Base-by-base conservation (phyloP, 2,329 filamentous ascomycete species). In the Aureobasidium subglaciale region DNA sequence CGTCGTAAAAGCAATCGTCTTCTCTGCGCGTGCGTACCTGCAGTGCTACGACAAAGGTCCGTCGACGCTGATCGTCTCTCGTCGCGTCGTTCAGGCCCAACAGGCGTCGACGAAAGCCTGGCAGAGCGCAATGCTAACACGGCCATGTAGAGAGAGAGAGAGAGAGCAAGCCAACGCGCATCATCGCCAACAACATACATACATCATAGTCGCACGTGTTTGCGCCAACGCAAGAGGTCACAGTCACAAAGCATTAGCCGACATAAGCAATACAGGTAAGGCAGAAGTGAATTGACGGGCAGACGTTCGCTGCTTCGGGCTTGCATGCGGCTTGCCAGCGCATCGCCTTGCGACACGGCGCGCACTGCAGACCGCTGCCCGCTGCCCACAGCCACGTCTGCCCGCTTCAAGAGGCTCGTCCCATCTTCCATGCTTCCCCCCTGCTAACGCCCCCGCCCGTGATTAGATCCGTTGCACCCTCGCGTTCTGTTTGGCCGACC, bases 401-500 rank as follows among this genome's bases (percentile, higher is more conserved):
- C 25, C n/a, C 49, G 11, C 37, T 42, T 16, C 3, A 22, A 34
- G n/a, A 13, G 8, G 20, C 29, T 10, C 29, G 10, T 27, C 18
- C 16, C 35, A 38, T 34, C 24, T 15, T 38, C 34, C 32, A 27
- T 18, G 27, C 10, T 29, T n/a, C 24, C 16, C 25, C 18, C 35
- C 50, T 43, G 50, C 37, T 54, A 43, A 42, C 37, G 25, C 22
- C 38, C n/a, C 46, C 38, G 38, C 27, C 38, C 50, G 22, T 54
- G 50, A 54, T 43, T 54, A 54, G 50, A 54, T 54, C 50, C 50
- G 50, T n/a, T 43, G 20, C 20, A 25, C 27, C 38, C 38, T 54
- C 50, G 50, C 50, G 50, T 35, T 54, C 50, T 54, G 50, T 54
- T 54, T 54, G 50, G 50, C 35, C 29, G 20, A 53, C 37, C n/a